These are phyloP conservation scores for Sphaerulina vaccinii DNA, from an alignment of 2,329 filamentous ascomycete genomes.

Conservation along the genomic window DNA sequence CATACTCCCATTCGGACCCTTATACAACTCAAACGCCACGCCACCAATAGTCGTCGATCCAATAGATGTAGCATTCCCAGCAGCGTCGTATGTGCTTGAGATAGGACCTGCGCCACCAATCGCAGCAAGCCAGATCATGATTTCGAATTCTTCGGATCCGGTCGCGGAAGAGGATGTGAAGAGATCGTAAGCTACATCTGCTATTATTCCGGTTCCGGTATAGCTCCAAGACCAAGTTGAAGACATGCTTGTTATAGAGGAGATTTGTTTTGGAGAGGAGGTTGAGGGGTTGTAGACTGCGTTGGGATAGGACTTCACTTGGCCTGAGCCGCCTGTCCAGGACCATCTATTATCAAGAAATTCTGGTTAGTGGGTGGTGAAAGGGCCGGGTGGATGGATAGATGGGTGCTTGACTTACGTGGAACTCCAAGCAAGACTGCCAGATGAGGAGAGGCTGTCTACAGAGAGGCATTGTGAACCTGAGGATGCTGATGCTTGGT, in stretches of 20 bases:
- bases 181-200: conserved; percentile 59
- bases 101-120: conserved; percentile 60
- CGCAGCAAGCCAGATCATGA: conserved; percentile 65
- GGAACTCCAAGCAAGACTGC: conserved; percentile 46
- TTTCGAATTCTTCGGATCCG: conserved; percentile 55
- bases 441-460: conserved; percentile 40
- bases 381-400: neutral
- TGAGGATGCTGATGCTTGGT: conserved; percentile 40
- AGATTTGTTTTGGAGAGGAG: conserved; percentile 31
- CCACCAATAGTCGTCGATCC: conserved; percentile 56
- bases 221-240: conserved; percentile 52
- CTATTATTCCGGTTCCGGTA: conserved; percentile 49
- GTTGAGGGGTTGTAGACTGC: conserved; percentile 38
- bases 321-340: conserved; percentile 32
- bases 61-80: conserved; percentile 40
- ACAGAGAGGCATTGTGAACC: conserved; percentile 50
- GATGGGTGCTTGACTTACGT: conserved; percentile 33
- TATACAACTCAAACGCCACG: conserved; percentile 58
- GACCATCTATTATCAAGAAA: conserved; percentile 36
- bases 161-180: conserved; percentile 55
- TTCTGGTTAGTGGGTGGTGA: conserved; percentile 25
- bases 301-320: conserved; percentile 48
- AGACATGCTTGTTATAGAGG: conserved; percentile 39
- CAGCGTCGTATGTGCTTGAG: conserved; percentile 45
- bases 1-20: conserved; percentile 59